phyloP scores from a whole-genome alignment of 2,329 filamentous ascomycete species.

The Diaporthe sp. region DNA sequence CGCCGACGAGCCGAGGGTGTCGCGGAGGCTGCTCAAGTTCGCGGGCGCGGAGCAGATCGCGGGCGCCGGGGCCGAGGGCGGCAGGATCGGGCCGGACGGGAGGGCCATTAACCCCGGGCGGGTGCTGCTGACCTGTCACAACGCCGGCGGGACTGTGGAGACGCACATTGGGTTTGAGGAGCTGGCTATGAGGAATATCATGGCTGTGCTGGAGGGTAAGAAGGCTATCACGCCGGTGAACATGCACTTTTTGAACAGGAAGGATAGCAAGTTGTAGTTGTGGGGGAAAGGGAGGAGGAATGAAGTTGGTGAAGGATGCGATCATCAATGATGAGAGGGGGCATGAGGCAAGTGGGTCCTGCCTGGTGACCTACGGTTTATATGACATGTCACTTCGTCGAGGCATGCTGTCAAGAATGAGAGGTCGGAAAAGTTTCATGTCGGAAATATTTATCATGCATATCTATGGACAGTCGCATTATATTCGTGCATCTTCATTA shows the following conservation, averaged over 20 bases:
- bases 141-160: conserved; percentile 76
- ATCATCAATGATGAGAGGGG: neutral
- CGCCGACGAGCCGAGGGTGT: conserved; percentile 69
- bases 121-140: conserved; percentile 76
- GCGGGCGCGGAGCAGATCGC: conserved; percentile 46
- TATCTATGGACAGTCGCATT: conserved; percentile 4
- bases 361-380: neutral
- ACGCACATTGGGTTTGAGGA: conserved; percentile 77
- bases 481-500: neutral
- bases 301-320: neutral
- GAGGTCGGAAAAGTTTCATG: neutral
- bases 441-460: conserved; percentile 9
- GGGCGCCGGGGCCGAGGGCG: neutral
- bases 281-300: neutral
- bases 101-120: conserved; percentile 50
- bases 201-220: conserved; percentile 68
- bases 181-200: conserved; percentile 76
- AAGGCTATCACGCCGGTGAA: conserved; percentile 75
- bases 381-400: conserved; percentile 1
- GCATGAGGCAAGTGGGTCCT: neutral
- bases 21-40: conserved; percentile 59
- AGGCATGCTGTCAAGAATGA: neutral
- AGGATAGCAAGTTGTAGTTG: conserved; percentile 19
- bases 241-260: conserved; percentile 62
- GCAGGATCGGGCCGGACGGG: neutral